Percentiles rank a stretch among this genome's conserved stretches.
Conservation (phyloP, 805 yeast genomes). For the Komagataella pastoris region DNA sequence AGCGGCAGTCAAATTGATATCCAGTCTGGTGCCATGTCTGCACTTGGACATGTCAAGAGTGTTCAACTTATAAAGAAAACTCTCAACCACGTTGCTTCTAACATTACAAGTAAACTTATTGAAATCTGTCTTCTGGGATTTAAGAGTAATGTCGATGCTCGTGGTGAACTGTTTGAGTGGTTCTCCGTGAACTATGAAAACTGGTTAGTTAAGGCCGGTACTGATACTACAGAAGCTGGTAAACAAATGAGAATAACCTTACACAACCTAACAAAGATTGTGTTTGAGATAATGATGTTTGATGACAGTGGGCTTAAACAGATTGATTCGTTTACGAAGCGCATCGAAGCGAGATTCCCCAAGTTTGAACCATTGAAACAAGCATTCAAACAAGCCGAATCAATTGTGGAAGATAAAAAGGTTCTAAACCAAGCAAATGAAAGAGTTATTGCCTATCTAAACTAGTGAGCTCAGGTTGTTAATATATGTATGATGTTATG, state of each 20-base stretch:
- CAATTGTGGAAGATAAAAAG: background rate
- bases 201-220: constrained; percentile 35
- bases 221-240: constrained; percentile 30
- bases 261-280: constrained; percentile 25
- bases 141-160: constrained; percentile 20
- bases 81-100: constrained; percentile 41
- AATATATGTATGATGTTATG: background rate
- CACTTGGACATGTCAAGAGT: constrained; percentile 36
- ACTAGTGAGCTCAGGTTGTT: background rate
- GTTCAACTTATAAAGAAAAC: constrained; percentile 35
- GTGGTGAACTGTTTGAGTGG: constrained; percentile 40
- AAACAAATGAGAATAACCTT: constrained; percentile 31
- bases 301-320: background rate
- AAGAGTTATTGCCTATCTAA: background rate
- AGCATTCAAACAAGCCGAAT: background rate
- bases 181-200: constrained; percentile 34
- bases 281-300: constrained; percentile 17
- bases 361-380: background rate
- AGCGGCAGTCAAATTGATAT: constrained; percentile 20
- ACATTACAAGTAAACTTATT: constrained; percentile 38
- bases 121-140: constrained; percentile 49
- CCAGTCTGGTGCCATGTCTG: constrained; percentile 41
- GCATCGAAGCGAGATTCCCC: background rate
- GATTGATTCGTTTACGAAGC: constrained; percentile 9
- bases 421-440: background rate